These are phyloP conservation scores for Mucor plumbeus DNA, from an alignment of 371 early-diverging fungal genomes.

Conservation along the genomic window DNA sequence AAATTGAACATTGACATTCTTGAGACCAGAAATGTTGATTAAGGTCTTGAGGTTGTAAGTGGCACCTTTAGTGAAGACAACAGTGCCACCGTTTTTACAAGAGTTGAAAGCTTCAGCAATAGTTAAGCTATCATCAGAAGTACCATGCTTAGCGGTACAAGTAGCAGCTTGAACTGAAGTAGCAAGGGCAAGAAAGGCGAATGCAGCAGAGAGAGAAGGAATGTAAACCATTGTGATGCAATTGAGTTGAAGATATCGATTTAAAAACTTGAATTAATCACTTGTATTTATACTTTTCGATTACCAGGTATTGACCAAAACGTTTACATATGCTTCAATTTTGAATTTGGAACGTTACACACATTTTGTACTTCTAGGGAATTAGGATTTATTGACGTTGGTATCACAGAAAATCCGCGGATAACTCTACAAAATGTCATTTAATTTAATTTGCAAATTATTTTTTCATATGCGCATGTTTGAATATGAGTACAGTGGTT, in stretches of 20 bases:
- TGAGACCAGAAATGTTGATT: constrained; percentile 21
- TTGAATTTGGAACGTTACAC: not conserved
- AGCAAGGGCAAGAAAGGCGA: not conserved
- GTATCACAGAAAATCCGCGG: constrained; percentile 9
- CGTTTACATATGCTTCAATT: not conserved
- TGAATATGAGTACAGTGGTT: not conserved
- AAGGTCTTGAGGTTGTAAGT: constrained; percentile 34
- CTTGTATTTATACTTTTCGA: not conserved
- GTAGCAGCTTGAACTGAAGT: constrained; percentile 3
- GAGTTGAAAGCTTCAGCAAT: constrained; percentile 34
- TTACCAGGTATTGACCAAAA: not conserved
- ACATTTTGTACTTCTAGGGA: not conserved
- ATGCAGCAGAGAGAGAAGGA: constrained; percentile 4
- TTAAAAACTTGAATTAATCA: too few relatives aligned
- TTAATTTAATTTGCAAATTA: not conserved
- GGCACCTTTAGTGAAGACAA: constrained; percentile 33
- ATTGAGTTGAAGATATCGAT: not conserved
- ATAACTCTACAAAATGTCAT: not conserved
- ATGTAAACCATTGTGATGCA: not conserved
- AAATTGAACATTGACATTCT: constrained; percentile 39
- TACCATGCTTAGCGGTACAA: not conserved
- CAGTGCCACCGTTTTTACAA: constrained; percentile 41
- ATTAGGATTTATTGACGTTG: not conserved
- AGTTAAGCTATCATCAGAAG: constrained; percentile 29
- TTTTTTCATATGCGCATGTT: not conserved